Base-by-base conservation (phyloP, 2,329 filamentous ascomycete genomes). In the Rasamsonia emersonii region DNA sequence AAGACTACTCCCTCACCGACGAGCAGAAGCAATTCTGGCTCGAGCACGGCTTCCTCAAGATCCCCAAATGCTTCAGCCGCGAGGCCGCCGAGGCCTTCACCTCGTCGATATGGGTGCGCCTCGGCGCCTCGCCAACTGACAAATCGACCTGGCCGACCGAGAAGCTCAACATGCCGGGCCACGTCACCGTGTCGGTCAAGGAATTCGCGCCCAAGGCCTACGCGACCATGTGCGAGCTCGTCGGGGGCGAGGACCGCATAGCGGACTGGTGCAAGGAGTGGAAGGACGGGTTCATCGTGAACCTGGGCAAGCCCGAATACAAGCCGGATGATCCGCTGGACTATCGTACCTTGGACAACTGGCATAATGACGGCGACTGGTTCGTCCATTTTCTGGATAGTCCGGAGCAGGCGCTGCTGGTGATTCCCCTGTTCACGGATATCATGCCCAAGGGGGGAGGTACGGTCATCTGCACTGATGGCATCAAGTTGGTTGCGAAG, bases 341-440 rank as follows among this genome's bases (percentile, higher is more conserved):
- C 19, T 74, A 74, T 0, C 61, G 67, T 29, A 64, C 73, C 1
- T 59, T 80, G 14, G 47, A 61, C 4, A 63, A 63, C 13, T 82
- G 78, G 77, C 78, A 82, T 52, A 74, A 79, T 14, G 78, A 82
- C 52, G 78, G 78, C 8, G 78, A 82, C 44, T 82, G 80, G 53
- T 83, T 83, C 51, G 67, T 78, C 4, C 78, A 83, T 58, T 83
- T 77, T 44, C 69, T 84, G 23, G 78, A 83, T 49, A 77, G 71
- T 11, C 74, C 74, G 0, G 79, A 83, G 56, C 79, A 84, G 53
- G 79, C 65, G 0, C 56, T 82, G 10, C 63, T 83, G 2, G 75
- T 82, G 9, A 80, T 79, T 19, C 77, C 79, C 2, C 53, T 82
- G 4, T 83, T 78, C 59, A 75, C 67, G 0, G 76, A 82, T 47